Base-by-base conservation (phyloP, 495 filamentous ascomycete species). In the Talaromyces nanjingensis region DNA sequence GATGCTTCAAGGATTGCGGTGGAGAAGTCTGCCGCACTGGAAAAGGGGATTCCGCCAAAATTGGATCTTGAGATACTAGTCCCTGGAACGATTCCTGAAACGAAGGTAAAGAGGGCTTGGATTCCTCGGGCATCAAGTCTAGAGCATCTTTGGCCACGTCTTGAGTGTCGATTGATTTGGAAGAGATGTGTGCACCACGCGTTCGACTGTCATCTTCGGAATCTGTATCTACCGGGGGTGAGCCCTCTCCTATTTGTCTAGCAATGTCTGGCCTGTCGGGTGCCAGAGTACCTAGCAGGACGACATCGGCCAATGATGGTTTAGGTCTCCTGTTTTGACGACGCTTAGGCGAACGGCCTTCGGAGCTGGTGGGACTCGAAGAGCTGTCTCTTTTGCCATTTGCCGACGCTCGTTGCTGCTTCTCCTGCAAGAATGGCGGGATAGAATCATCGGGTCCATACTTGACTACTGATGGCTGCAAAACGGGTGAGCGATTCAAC, bases 181-280 rank as follows among this genome's bases (percentile, higher is more conserved):
- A 24, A 37, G 52, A 37, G 31, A 39, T 57, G 11, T 27, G 45
- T 53, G n/a, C 61, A 4, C n/a, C 49, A 54, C n/a, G 27, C 37
- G 33, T 52, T 24, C 65, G 20, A 12, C 47, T 14, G 56, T 71
- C 74, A 65, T 68, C 59, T 31, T 68, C 62, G 11, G 61, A 63
- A 9, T 67, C 65, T 18, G 60, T 66, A 4, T 60, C 60, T 6
- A 42, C 57, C 45, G 63, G 49, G 24, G 67, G 57, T 18, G 73
- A 54, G 27, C 66, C 65, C 56, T 73, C 68, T 33, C 70, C 70
- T 25, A 67, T 71, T 59, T 65, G 59, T 29, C 54, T 63, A 37
- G 79, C 79, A 64, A 81, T 68, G 62, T 83, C 79, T 45, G 78
- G 81, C 65, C 71, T 71, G 65, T 77, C 74, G 63, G 76, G 76